phyloP scores from a whole-genome alignment of 352 stramenopile genomes.

The Blastocystis sp. region DNA sequence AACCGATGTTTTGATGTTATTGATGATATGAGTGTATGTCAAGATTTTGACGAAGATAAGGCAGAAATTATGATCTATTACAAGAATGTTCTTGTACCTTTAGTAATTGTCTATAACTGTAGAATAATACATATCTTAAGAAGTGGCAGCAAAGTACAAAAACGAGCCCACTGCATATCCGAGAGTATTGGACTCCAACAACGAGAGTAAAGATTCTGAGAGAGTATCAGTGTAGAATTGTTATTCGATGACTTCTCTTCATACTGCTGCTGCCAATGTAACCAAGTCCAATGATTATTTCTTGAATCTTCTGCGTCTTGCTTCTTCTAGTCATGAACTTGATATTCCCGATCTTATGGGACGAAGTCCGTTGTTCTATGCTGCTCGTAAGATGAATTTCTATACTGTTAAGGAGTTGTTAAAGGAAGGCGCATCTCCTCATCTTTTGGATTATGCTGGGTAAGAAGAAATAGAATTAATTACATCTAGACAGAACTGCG shows the following conservation, averaged over 20 bases:
- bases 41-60: slow-evolving; percentile 19
- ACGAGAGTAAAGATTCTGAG: background rate
- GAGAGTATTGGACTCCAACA: background rate
- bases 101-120: background rate
- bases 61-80: background rate
- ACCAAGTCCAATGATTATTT: background rate
- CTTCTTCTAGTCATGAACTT: background rate
- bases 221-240: background rate
- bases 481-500: background rate
- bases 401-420: background rate
- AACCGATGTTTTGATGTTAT: slow-evolving; percentile 14
- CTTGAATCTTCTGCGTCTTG: background rate
- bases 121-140: background rate
- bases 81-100: background rate
- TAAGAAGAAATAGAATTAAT: background rate
- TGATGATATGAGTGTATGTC: background rate
- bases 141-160: background rate
- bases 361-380: slow-evolving; percentile 37
- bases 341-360: slow-evolving; percentile 44
- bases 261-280: background rate
- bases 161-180: slow-evolving; percentile 33
- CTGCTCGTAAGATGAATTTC: background rate
- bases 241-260: slow-evolving; percentile 21
- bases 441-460: slow-evolving; percentile 23
- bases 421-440: background rate